phyloP scores from a whole-genome alignment of 495 filamentous ascomycete genomes.

The Geopyxis carbonaria region DNA sequence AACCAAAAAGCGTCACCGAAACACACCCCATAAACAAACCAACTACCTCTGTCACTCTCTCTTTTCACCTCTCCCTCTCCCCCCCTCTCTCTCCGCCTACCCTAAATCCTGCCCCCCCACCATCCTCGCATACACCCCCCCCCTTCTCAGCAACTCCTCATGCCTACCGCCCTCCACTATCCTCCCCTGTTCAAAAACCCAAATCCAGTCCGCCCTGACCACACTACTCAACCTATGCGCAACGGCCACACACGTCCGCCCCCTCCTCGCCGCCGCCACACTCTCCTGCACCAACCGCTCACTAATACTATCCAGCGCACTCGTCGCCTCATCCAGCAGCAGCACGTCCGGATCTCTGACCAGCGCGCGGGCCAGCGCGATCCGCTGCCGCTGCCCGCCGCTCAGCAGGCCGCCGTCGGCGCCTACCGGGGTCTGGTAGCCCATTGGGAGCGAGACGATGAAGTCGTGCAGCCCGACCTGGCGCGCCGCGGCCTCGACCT shows the following conservation, averaged over 20 bases:
- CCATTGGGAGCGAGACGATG: conserved; percentile 28
- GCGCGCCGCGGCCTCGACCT: conserved; percentile 31
- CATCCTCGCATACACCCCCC: conserved; percentile 17
- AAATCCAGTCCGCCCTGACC: conserved; percentile 26
- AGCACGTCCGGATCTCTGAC: conserved; percentile 53
- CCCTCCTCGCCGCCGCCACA: conserved; percentile 13
- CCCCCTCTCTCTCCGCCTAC: neutral
- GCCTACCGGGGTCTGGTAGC: conserved; percentile 31
- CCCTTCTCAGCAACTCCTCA: conserved; percentile 21
- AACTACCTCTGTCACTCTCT: no score
- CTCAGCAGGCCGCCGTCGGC: conserved; percentile 41
- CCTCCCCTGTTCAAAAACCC: conserved; percentile 27
- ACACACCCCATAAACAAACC: no score
- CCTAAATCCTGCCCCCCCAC: conserved; percentile 17
- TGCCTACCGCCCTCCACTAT: conserved; percentile 28
- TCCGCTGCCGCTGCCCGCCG: conserved; percentile 46
- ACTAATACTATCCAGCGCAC: conserved; percentile 32
- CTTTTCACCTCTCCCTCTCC: no score
- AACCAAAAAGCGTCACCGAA: no score
- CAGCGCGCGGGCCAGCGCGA: conserved; percentile 46
- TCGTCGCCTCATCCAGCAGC: conserved; percentile 62
- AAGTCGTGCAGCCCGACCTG: conserved; percentile 26
- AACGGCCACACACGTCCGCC: conserved; percentile 10
- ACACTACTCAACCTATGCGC: conserved; percentile 37
- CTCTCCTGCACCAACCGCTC: conserved; percentile 21